These are phyloP conservation scores for Aeminium ludgeri DNA, from an alignment of 495 filamentous ascomycete genomes.

Conservation along the genomic window DNA sequence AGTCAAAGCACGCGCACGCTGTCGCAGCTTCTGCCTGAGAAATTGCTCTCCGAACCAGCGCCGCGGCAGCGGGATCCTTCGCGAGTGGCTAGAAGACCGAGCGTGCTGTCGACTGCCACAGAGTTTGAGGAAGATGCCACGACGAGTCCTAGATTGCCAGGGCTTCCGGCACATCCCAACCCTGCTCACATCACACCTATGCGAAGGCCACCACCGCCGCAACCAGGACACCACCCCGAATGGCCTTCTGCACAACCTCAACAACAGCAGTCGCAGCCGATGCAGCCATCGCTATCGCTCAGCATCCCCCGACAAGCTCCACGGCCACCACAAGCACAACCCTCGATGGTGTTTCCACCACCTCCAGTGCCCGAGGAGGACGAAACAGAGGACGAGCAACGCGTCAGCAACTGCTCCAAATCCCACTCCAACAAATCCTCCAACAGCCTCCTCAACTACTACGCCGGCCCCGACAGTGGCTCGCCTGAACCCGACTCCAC, in stretches of 20 bases:
- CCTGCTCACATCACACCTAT: neutral
- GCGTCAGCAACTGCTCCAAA: constrained; percentile 1
- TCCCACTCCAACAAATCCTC: constrained; percentile 2
- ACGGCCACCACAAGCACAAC: neutral
- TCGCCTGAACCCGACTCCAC: constrained; percentile 3
- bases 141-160: constrained; percentile 2
- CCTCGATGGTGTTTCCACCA: constrained; percentile 1
- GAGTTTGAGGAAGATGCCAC: constrained; percentile 16
- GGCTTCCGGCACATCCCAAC: neutral
- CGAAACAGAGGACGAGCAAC: neutral
- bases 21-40: constrained; percentile 15
- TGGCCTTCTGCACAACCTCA: too few relatives aligned
- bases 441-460: constrained; percentile 11
- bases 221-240: neutral
- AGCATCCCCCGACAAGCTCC: constrained; percentile 7
- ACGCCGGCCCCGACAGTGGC: constrained; percentile 7
- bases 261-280: neutral
- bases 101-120: constrained; percentile 7
- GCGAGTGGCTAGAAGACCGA: neutral
- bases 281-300: constrained; percentile 10
- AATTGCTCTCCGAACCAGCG: constrained; percentile 5
- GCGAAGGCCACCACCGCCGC: neutral
- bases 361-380: constrained; percentile 1
- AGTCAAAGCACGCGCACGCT: constrained; percentile 9
- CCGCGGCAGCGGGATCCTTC: neutral